Evolutionary conservation across 345 rosid genomes (phyloP).

Genomic region (Turritis glabra): DNA sequence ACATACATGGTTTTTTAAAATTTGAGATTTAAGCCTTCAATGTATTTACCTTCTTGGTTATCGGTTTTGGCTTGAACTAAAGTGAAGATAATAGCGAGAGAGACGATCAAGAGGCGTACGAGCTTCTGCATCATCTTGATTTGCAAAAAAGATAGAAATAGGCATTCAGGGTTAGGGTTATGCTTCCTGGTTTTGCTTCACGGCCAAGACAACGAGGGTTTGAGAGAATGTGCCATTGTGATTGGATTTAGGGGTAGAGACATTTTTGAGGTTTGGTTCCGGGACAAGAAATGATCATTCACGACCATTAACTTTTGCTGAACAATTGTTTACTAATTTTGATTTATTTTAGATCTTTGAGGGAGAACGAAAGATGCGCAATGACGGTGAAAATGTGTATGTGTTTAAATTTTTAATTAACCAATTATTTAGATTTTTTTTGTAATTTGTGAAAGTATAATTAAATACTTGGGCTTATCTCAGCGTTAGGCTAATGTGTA

Average conservation of each 20-base stretch:
- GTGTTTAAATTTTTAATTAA: neutral
- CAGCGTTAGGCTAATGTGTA: too few species aligned
- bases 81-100: slow-evolving; percentile 35
- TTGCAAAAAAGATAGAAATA: neutral
- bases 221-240: slow-evolving; percentile 29
- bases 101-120: slow-evolving; percentile 30
- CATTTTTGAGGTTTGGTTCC: slow-evolving; percentile 23
- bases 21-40: neutral
- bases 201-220: slow-evolving; percentile 2
- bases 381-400: slow-evolving; percentile 21
- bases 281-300: slow-evolving; percentile 22
- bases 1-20: neutral
- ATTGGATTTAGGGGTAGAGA: slow-evolving; percentile 5
- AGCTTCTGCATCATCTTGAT: slow-evolving; percentile 29
- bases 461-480: too few species aligned
- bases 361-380: slow-evolving; percentile 41
- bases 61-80: slow-evolving; percentile 52
- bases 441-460: too few species aligned
- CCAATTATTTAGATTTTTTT: neutral
- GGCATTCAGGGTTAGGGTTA: slow-evolving; percentile 3
- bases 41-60: slow-evolving; percentile 50
- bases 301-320: slow-evolving; percentile 21
- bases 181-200: slow-evolving; percentile 19
- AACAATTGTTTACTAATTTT: slow-evolving; percentile 39
- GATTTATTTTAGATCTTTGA: slow-evolving; percentile 26